Base-by-base conservation (phyloP, 371 early-diverging fungal species). In the Syncephalastrum racemosum region DNA sequence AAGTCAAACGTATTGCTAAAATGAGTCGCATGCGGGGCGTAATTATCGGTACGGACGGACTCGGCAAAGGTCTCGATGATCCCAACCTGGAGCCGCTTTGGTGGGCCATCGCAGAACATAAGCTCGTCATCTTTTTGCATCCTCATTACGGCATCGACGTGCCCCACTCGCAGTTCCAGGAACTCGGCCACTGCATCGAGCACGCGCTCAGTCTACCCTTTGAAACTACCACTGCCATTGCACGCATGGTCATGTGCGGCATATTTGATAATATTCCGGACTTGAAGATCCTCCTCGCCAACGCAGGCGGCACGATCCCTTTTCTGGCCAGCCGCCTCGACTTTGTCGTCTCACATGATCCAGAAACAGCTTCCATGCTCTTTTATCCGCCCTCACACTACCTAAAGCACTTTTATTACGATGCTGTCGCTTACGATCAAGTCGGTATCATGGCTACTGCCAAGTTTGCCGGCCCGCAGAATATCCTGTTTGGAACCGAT, bases 291-390 rank as follows among this genome's bases (percentile, higher is more conserved):
- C 57, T 75, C 41, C 52, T 75, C 15, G 75, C 75, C 4, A 72
- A 75, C 51, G 53, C 70, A 8, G 75, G 75, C 31, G 75, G 75
- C 25, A 64, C 67, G 24, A 47, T 71, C 18, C 75, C 75, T 16
- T 72, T 69, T 67, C 56, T 75, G n/a, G 69, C 72, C 7, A 69
- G 72, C n/a, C 63, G 72, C n/a, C 46, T 71, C 12, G 72, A 71
- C 62, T 68, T 70, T 10, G 69, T 69, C 56, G 75, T 68, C 12
- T 43, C 47, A 2, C 71, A 68, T 46, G 72, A 68, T 59, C 70
- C 69, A 4, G 54, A 42, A 4, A 61, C 60, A 0, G 57, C 61
- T 4, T 42, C 54, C 3, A 54, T 44, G 42, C 56, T 64, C n/a
- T 40, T 52, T 19, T 59, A 64, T 25, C 64, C 64, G 4, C 64